A percentile compares a stretch with the other conserved stretches of the same genome.
Conservation (phyloP, 768 basidiomycete species). For the Suillus plorans region DNA sequence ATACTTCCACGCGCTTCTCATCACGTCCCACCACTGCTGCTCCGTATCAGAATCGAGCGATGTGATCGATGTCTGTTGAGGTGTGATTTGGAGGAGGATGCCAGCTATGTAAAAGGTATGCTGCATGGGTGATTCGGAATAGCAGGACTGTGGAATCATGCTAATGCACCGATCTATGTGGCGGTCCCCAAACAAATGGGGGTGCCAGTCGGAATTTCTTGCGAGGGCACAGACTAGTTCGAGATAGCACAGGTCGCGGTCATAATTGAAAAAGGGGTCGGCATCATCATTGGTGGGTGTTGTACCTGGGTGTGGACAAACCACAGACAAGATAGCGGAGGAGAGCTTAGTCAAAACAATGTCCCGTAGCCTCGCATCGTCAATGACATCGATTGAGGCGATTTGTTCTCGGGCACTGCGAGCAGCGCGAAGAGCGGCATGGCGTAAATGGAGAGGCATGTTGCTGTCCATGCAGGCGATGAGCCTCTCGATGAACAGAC, state of each 20-base stretch:
- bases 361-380: background rate
- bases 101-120: background rate
- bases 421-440: background rate
- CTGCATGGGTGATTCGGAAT: background rate
- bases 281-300: background rate
- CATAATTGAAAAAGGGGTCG: rapidly evolving
- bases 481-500: background rate
- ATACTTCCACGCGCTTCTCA: background rate
- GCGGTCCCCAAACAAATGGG: background rate
- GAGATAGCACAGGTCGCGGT: background rate
- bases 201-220: background rate
- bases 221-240: background rate
- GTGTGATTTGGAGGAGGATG: background rate
- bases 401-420: background rate
- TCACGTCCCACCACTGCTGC: background rate
- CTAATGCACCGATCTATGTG: background rate
- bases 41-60: background rate
- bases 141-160: background rate
- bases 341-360: background rate
- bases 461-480: background rate
- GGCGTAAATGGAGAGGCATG: background rate
- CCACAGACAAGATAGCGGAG: background rate
- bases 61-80: background rate
- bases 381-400: background rate
- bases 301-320: background rate